These are phyloP conservation scores for Candida oleophila DNA, from an alignment of 805 yeast species.

Conservation along the genomic window DNA sequence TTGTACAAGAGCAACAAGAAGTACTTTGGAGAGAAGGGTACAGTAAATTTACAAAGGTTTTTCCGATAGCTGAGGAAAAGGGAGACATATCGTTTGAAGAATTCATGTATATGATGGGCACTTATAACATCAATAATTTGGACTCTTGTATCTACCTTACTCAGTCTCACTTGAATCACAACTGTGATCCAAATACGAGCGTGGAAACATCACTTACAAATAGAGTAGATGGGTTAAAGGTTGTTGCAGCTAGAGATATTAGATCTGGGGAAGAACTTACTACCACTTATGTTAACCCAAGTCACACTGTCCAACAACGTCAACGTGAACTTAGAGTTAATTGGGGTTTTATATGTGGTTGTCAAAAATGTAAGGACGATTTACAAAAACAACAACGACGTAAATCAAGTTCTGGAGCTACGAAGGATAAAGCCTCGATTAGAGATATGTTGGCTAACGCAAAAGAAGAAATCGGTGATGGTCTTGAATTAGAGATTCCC, in stretches of 20 bases:
- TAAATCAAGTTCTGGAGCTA: slow-evolving; percentile 35
- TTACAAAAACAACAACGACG: slow-evolving; percentile 43
- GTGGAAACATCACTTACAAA: slow-evolving; percentile 43
- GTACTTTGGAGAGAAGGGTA: slow-evolving; percentile 60
- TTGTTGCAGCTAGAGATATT: slow-evolving; percentile 58
- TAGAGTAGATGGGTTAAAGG: slow-evolving; percentile 55
- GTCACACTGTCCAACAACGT: slow-evolving; percentile 59
- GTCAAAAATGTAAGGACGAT: slow-evolving; percentile 65
- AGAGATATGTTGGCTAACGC: slow-evolving; percentile 45
- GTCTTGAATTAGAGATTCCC: slow-evolving; percentile 46
- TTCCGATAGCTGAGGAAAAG: slow-evolving; percentile 35
- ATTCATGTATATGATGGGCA: slow-evolving; percentile 63
- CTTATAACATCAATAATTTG: slow-evolving; percentile 71
- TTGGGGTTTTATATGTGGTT: slow-evolving; percentile 78
- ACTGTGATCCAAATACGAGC: slow-evolving; percentile 69
- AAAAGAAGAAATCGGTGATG: slow-evolving; percentile 42
- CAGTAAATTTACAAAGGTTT: slow-evolving; percentile 47
- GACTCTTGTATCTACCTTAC: slow-evolving; percentile 59
- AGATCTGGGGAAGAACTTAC: slow-evolving; percentile 64
- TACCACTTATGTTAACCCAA: slow-evolving; percentile 69
- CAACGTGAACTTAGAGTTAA: slow-evolving; percentile 64
- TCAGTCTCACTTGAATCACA: slow-evolving; percentile 75
- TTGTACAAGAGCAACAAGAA: slow-evolving; percentile 56
- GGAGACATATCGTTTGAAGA: slow-evolving; percentile 44
- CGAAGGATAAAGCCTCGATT: slow-evolving; percentile 35